phyloP scores from a whole-genome alignment of 306 rosid genomes.

The Begonia fuchsioides region DNA sequence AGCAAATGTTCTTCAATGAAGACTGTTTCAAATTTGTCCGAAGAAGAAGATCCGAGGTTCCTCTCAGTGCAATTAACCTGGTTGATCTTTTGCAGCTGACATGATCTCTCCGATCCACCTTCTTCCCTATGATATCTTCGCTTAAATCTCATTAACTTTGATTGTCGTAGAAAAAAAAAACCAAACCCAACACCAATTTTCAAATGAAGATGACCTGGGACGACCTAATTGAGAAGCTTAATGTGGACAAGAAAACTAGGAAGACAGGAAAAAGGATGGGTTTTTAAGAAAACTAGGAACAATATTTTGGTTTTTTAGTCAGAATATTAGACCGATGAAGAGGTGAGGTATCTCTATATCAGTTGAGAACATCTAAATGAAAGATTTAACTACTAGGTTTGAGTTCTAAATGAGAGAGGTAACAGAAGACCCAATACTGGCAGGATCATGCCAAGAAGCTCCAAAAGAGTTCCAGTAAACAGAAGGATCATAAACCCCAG shows the following conservation, averaged over 20 bases:
- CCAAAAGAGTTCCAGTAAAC: constrained; percentile 49
- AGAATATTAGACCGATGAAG: too few species aligned
- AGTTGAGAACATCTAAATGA: too few species aligned
- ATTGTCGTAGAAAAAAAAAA: not conserved
- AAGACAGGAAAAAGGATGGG: too few species aligned
- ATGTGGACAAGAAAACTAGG: too few species aligned
- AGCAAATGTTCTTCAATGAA: not conserved
- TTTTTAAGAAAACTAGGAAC: too few species aligned
- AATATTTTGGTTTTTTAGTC: too few species aligned
- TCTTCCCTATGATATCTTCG: constrained; percentile 2
- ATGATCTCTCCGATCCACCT: constrained; percentile 82
- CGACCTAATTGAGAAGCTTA: too few species aligned
- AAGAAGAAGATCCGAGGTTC: constrained; percentile 89
- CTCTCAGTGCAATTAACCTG: constrained; percentile 82
- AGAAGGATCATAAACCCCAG: constrained; percentile 44
- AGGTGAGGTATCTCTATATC: too few species aligned
- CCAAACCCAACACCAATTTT: too few species aligned
- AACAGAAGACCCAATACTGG: constrained; percentile 48
- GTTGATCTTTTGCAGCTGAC: constrained; percentile 74
- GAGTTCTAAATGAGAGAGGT: constrained; percentile 62
- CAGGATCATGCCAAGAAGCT: constrained; percentile 53
- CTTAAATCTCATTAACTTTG: constrained; percentile 7
- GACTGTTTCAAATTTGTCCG: too few species aligned
- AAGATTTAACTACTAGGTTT: not conserved
- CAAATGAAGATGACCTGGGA: too few species aligned